These are phyloP conservation scores for Cercophora samala DNA, from an alignment of 495 filamentous ascomycete species.

Conservation along the genomic window DNA sequence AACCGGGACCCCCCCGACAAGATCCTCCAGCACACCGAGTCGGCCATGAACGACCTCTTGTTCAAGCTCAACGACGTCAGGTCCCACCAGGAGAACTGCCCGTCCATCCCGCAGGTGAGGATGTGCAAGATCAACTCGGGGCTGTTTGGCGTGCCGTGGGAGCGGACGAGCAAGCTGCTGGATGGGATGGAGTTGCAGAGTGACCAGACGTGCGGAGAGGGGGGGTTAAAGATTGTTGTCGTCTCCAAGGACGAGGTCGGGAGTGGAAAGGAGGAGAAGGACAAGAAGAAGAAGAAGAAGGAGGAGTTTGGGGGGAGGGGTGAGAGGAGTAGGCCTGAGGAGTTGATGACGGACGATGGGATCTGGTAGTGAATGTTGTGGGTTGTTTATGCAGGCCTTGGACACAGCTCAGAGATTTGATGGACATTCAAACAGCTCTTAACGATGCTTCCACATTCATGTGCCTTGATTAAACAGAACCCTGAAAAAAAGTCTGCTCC, in stretches of 20 bases:
- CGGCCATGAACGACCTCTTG: slow-evolving; percentile 27
- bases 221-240: not conserved
- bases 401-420: too few relatives aligned
- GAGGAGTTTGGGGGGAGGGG: too few relatives aligned
- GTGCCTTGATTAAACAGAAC: not conserved
- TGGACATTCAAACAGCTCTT: not conserved
- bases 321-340: too few relatives aligned
- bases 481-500: not conserved
- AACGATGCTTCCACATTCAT: too few relatives aligned
- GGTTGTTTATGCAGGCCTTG: too few relatives aligned
- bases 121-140: slow-evolving; percentile 33
- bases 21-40: slow-evolving; percentile 22
- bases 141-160: slow-evolving; percentile 31
- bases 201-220: not conserved
- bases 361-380: too few relatives aligned
- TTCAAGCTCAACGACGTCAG: slow-evolving; percentile 19
- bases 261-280: not conserved
- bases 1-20: slow-evolving; percentile 18
- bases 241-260: not conserved
- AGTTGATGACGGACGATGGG: too few relatives aligned
- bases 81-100: not conserved
- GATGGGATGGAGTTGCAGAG: slow-evolving; percentile 17
- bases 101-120: slow-evolving; percentile 21
- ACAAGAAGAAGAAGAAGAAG: not conserved
- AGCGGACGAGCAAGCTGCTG: slow-evolving; percentile 18